phyloP scores from a whole-genome alignment of 208 protist species.

The Porcisia deanei region DNA sequence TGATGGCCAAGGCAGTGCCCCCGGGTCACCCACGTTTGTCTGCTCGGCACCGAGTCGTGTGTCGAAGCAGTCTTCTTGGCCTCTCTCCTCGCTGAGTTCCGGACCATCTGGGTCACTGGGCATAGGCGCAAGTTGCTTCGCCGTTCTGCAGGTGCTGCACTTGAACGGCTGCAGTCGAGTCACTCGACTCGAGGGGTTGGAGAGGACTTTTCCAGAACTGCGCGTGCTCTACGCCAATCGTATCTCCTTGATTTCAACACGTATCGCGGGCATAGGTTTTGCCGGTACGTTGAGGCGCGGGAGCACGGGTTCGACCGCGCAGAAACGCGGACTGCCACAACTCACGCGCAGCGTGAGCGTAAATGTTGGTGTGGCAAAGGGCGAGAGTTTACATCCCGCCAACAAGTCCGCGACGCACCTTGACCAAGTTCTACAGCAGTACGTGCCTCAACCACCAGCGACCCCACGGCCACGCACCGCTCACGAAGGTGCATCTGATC shows the following conservation, averaged over 20 bases:
- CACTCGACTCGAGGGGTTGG: slow-evolving; percentile 31
- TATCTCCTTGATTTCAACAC: slow-evolving; percentile 8
- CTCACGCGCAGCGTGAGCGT: slow-evolving; percentile 6
- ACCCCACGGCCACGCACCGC: slow-evolving; percentile 19
- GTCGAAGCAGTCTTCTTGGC: slow-evolving; percentile 1
- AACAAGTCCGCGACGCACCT: slow-evolving; percentile 10
- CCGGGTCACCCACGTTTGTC: not conserved
- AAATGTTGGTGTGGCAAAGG: not conserved
- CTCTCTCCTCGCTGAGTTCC: not conserved
- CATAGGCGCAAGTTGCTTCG: slow-evolving; percentile 6
- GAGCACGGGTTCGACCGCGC: slow-evolving; percentile 3
- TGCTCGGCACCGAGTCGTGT: slow-evolving; percentile 3
- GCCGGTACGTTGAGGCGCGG: slow-evolving; percentile 9
- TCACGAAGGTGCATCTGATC: not conserved
- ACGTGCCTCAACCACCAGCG: slow-evolving; percentile 25
- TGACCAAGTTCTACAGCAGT: slow-evolving; percentile 23
- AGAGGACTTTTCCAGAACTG: slow-evolving; percentile 19
- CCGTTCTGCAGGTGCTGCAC: slow-evolving; percentile 43
- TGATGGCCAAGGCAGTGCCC: slow-evolving; percentile 4
- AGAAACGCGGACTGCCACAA: slow-evolving; percentile 9
- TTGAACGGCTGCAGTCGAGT: slow-evolving; percentile 49
- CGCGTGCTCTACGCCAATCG: slow-evolving; percentile 29
- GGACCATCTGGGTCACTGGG: slow-evolving; percentile 16
- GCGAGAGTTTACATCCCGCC: not conserved
- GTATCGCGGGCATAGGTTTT: slow-evolving; percentile 18